A percentile compares a stretch with the other conserved stretches of the same genome.
phyloP scores from a whole-genome alignment of 495 filamentous ascomycete species.

The Poronia punctata region DNA sequence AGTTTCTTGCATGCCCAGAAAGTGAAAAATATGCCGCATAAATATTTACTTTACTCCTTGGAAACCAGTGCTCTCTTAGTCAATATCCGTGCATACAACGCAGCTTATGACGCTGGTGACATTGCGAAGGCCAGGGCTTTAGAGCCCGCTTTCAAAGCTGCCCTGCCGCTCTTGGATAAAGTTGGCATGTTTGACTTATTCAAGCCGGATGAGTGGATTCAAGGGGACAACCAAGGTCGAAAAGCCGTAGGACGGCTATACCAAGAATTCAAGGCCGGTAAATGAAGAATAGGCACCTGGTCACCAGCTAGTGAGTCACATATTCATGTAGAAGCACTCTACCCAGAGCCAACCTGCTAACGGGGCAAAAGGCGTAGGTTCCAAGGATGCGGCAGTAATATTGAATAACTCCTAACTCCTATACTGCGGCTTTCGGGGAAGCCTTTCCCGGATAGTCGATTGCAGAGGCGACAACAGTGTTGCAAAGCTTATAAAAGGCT shows the following conservation, averaged over 20 bases:
- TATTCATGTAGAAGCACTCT: too few relatives aligned
- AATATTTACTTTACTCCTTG: neutral
- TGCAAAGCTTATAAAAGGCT: neutral
- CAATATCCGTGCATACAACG: constrained; percentile 22
- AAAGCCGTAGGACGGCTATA: constrained; percentile 16
- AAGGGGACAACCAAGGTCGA: constrained; percentile 15
- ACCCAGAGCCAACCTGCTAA: too few relatives aligned
- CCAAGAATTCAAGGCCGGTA: constrained; percentile 14
- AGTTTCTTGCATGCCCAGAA: neutral
- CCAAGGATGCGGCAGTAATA: too few relatives aligned
- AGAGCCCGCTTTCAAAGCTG: constrained; percentile 12
- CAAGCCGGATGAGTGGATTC: constrained; percentile 19
- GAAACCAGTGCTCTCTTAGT: constrained; percentile 13
- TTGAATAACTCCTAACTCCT: constrained; percentile 19
- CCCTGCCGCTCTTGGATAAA: constrained; percentile 15
- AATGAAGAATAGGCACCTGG: neutral
- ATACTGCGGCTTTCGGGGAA: neutral
- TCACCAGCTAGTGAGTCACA: too few relatives aligned
- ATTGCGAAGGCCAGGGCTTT: constrained; percentile 9
- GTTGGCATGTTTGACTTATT: constrained; percentile 23
- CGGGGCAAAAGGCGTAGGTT: too few relatives aligned
- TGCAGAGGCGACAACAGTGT: neutral
- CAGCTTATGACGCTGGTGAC: constrained; percentile 13
- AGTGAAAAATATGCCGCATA: neutral
- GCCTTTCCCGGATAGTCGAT: neutral